Evolutionary conservation across 805 yeast genomes (phyloP), one percentile per base, ranked within the genome.

Genomic region (Yamadazyma olivae): DNA sequence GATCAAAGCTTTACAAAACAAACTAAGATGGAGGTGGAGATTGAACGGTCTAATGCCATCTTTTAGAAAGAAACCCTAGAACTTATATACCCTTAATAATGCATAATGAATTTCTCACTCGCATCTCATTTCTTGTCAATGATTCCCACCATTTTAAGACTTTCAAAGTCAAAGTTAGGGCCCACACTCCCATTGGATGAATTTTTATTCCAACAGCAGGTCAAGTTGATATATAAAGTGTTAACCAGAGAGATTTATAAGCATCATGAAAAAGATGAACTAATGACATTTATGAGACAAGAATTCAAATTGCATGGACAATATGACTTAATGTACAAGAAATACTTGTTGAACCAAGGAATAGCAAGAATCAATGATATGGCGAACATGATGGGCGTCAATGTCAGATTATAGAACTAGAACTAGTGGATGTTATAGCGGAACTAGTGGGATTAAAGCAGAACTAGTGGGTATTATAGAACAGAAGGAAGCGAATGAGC

Each of bases 341-440:
- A 56, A 38, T 67, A 67, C 42, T 49, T 67, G 41, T 53, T 67
- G 36, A 59, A 50, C 29, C 45, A 50, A 17, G 74, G 72, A 1
- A 51, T 60, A 6, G 45, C 47, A 7, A 40, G 43, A 35, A 54
- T 55, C 15, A 52, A 56, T 38, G 52, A 56, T 35, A 54, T 53
- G 57, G 43, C 53, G 15, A 38, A 46, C 19, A 35, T 55, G 33
- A 24, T 55, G 40, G 59, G 60, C 3, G 17, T 52, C 4, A 44
- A 41, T 8, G 13, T 45, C n/a, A 24, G 39, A 17, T 19, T 44
- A 16, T 35, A 28, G 27, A 12, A 7, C 10, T 13, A 13, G 20
- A 15, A 23, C 14, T 7, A 13, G 6, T 20, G 9, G 8, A 3
- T 20, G n/a, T 9, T 26, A n/a, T 26, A n/a, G 15, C 29, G 15